phyloP scores from a whole-genome alignment of 805 yeast species.

The Ogataea dorogensis region DNA sequence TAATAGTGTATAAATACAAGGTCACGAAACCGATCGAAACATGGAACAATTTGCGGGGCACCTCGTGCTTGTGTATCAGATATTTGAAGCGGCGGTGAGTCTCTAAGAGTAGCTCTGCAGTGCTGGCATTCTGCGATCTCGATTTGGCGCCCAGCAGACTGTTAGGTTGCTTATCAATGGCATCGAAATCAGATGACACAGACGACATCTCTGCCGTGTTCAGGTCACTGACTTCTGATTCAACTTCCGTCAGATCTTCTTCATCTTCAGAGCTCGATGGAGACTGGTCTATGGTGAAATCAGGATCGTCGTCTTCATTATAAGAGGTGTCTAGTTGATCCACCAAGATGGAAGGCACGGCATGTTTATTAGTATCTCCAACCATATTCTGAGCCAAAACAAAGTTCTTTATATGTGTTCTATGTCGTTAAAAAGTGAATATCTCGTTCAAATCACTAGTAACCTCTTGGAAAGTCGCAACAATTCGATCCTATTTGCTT shows the following conservation, averaged over 20 bases:
- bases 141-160: neutral
- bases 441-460: neutral
- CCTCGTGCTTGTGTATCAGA: constrained; percentile 63
- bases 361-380: neutral
- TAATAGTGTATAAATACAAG: constrained; percentile 64
- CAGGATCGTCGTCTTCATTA: constrained; percentile 31
- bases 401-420: neutral
- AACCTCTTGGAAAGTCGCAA: too few species aligned
- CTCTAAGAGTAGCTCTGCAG: constrained; percentile 24
- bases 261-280: constrained; percentile 16
- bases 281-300: constrained; percentile 20
- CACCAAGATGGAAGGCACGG: constrained; percentile 13
- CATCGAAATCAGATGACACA: constrained; percentile 15
- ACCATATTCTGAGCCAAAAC: constrained; percentile 1
- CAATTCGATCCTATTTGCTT: neutral
- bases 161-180: constrained; percentile 3
- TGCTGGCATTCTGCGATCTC: constrained; percentile 16
- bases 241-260: constrained; percentile 16
- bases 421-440: neutral
- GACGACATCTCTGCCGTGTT: constrained; percentile 17
- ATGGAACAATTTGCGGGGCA: constrained; percentile 86
- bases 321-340: constrained; percentile 23
- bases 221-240: constrained; percentile 19
- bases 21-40: constrained; percentile 86
- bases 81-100: constrained; percentile 31